These are phyloP conservation scores for Gypsophila paniculata DNA, from an alignment of 179 eudicot species.

Conservation along the genomic window DNA sequence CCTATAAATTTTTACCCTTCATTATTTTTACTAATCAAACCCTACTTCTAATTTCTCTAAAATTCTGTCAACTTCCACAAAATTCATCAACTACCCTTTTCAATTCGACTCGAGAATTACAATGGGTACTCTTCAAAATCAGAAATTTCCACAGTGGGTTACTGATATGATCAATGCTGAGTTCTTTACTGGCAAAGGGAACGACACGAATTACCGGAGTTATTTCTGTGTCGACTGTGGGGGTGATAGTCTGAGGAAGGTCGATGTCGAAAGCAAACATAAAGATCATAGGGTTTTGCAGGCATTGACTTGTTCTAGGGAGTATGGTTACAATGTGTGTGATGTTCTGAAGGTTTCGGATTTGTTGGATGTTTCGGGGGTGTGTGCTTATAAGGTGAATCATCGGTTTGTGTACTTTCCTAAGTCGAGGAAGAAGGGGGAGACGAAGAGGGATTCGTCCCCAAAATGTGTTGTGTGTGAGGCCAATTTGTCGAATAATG, in stretches of 20 bases:
- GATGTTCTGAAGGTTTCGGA: conserved; percentile 7
- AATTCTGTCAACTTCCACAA: neutral
- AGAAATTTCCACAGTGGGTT: conserved; percentile 1
- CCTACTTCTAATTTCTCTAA: neutral
- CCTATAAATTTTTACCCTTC: too few relatives aligned
- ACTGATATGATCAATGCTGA: conserved; percentile 6
- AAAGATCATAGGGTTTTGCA: neutral
- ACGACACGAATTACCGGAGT: neutral
- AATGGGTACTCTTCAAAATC: conserved; percentile 5
- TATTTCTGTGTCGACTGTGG: conserved; percentile 13
- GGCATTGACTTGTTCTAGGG: conserved; percentile 11
- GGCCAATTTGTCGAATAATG: neutral
- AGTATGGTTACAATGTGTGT: neutral
- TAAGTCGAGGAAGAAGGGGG: neutral
- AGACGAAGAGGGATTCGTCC: neutral
- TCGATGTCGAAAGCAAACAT: conserved; percentile 3
- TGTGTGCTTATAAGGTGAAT: conserved; percentile 6
- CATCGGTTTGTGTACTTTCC: conserved; percentile 6
- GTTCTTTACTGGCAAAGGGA: conserved; percentile 1
- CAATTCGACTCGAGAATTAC: too few relatives aligned
- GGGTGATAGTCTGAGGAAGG: conserved; percentile 6
- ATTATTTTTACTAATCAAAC: neutral
- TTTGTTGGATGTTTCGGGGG: conserved; percentile 9
- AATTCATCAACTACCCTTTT: too few relatives aligned
- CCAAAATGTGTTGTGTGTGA: neutral